Evolutionary conservation across 2,329 filamentous ascomycete genomes (phyloP).

Genomic region (Aspergillus tamarii): DNA sequence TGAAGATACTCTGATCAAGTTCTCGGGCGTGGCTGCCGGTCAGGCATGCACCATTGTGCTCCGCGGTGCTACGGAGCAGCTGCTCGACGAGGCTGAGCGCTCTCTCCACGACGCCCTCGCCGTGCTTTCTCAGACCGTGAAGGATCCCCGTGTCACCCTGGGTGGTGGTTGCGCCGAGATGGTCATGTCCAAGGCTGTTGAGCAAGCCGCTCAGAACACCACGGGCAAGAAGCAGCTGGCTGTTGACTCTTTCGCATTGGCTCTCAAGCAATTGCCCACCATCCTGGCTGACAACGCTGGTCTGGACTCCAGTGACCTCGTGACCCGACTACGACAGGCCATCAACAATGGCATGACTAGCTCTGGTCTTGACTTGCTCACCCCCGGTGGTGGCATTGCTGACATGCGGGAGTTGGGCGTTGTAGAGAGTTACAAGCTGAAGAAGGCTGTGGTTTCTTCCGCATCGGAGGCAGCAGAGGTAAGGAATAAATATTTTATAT

Average conservation of each 20-base stretch:
- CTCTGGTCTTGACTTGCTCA: slow-evolving; percentile 85
- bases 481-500: slow-evolving; percentile 41
- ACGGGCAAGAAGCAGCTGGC: slow-evolving; percentile 97
- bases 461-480: slow-evolving; percentile 97
- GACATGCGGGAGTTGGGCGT: slow-evolving; percentile 97
- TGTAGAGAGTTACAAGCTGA: slow-evolving; percentile 97
- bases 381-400: slow-evolving; percentile 85
- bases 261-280: slow-evolving; percentile 89
- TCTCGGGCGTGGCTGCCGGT: slow-evolving; percentile 92
- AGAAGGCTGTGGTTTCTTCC: slow-evolving; percentile 95
- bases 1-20: slow-evolving; percentile 95
- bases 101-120: slow-evolving; percentile 95
- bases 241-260: slow-evolving; percentile 84
- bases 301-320: slow-evolving; percentile 90
- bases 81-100: slow-evolving; percentile 94
- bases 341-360: slow-evolving; percentile 94
- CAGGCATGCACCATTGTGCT: slow-evolving; percentile 96
- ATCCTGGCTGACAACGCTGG: slow-evolving; percentile 98
- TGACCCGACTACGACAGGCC: slow-evolving; percentile 86
- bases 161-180: slow-evolving; percentile 97
- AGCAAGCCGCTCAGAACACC: slow-evolving; percentile 87
- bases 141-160: slow-evolving; percentile 89
- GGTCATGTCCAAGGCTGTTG: slow-evolving; percentile 98
- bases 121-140: slow-evolving; percentile 94
- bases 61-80: slow-evolving; percentile 92